phyloP scores from a whole-genome alignment of 116 monocot species.

The Zostera marina region DNA sequence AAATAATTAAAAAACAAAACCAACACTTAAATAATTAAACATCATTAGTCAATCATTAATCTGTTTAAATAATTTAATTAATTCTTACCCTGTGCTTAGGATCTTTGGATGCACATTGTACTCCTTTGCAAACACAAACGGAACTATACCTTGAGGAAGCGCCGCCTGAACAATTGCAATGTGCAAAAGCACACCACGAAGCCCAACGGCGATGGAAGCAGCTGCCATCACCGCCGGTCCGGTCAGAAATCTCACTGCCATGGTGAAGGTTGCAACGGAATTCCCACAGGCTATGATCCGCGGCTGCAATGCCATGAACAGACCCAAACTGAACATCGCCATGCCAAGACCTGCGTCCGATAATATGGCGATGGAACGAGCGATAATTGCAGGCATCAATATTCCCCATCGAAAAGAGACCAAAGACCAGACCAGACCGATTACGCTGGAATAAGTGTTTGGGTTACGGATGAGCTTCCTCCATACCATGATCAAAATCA shows the following conservation, averaged over 20 bases:
- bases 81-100: slow-evolving; percentile 43
- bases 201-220: slow-evolving; percentile 47
- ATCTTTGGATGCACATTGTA: slow-evolving; percentile 65
- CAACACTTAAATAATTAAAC: not conserved
- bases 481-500: slow-evolving; percentile 99
- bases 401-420: slow-evolving; percentile 87
- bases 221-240: slow-evolving; percentile 93
- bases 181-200: slow-evolving; percentile 62
- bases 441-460: slow-evolving; percentile 85
- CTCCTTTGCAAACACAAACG: slow-evolving; percentile 60
- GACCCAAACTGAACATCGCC: slow-evolving; percentile 91
- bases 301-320: slow-evolving; percentile 92
- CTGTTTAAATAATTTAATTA: not conserved
- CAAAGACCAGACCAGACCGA: slow-evolving; percentile 83
- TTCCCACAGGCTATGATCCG: slow-evolving; percentile 79
- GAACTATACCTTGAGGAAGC: slow-evolving; percentile 56
- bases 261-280: slow-evolving; percentile 43
- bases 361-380: slow-evolving; percentile 65
- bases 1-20: not conserved
- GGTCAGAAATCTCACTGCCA: slow-evolving; percentile 64
- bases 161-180: slow-evolving; percentile 81
- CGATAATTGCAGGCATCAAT: slow-evolving; percentile 86
- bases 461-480: slow-evolving; percentile 91
- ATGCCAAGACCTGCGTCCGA: slow-evolving; percentile 87
- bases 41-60: not conserved